Base-by-base conservation (phyloP, 2,329 filamentous ascomycete genomes). In the Hirsutella minnesotensis region DNA sequence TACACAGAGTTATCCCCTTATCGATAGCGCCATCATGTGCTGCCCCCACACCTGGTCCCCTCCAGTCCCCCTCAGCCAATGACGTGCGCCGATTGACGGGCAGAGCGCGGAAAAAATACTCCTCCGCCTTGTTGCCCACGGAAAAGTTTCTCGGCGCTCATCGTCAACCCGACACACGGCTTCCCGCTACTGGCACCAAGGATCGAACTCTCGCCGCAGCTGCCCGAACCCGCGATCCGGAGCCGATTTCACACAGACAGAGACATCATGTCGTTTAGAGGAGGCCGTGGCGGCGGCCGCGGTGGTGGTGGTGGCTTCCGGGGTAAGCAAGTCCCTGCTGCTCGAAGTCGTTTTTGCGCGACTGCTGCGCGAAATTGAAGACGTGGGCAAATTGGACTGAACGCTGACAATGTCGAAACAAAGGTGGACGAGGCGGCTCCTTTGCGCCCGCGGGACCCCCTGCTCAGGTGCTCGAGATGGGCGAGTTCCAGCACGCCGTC, bases 401-500 rank as follows among this genome's bases (percentile, higher is more conserved):
- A n/a, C n/a, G n/a, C n/a, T n/a, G n/a, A n/a, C n/a, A n/a, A n/a
- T n/a, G n/a, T n/a, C n/a, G n/a, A n/a, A n/a, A n/a, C n/a, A n/a
- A n/a, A 51, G 49, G 49, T 20, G 49, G 49, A 39, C 46, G 49
- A 50, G 49, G 49, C 22, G 49, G 49, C 33, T 45, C 40, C 42
- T 45, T 38, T 16, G 49, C 48, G 22, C 48, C 49, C 13, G 38
- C 44, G 1, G 48, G 48, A 1, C 49, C 49, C n/a, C 49, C 49
- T 1, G 49, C 48, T 16, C 43, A 51, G 35, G 49, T 51, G 19
- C 43, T 42, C 24, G 92, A 95, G 70, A 87, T 98, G 83, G 92
- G 92, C 65, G 79, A 78, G 51, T 94, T 96, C 67, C 68, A 95
- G 62, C 92, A 98, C 70, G 81, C 88, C 46, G 90, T 86, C 69